phyloP scores from a whole-genome alignment of 1,139 yeast genomes.

The Pneumocystis sp. region DNA sequence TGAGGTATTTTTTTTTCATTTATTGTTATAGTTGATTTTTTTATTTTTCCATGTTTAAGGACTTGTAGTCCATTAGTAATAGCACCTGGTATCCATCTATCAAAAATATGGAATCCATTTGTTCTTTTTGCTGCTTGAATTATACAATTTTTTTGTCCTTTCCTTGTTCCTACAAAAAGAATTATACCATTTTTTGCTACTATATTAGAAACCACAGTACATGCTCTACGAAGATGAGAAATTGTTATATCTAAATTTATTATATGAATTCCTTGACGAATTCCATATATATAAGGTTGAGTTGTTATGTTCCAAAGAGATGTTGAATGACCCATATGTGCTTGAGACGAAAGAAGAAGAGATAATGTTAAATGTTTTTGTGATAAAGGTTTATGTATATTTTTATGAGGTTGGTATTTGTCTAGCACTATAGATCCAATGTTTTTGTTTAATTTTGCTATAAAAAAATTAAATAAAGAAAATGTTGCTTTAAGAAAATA shows the following conservation, averaged over 20 bases:
- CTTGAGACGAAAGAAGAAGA: slow-evolving; percentile 76
- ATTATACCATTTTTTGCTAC: slow-evolving; percentile 75
- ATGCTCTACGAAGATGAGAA: slow-evolving; percentile 59
- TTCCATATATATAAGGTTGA: slow-evolving; percentile 65
- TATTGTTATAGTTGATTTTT: slow-evolving; percentile 29
- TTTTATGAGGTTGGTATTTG: background rate
- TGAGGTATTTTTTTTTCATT: slow-evolving; percentile 4
- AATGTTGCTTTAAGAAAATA: background rate
- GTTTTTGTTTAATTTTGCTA: background rate
- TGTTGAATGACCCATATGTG: slow-evolving; percentile 83
- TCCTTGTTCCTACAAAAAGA: slow-evolving; percentile 69
- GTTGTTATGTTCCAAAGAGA: slow-evolving; percentile 52
- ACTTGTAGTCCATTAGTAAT: slow-evolving; percentile 73
- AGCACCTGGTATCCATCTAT: slow-evolving; percentile 92
- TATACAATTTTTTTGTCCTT: slow-evolving; percentile 60
- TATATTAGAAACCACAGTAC: slow-evolving; percentile 64
- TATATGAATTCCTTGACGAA: slow-evolving; percentile 73
- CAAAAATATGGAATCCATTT: slow-evolving; percentile 65
- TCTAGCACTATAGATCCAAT: background rate
- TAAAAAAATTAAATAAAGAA: background rate
- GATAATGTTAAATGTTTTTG: slow-evolving; percentile 31
- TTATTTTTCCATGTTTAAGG: slow-evolving; percentile 47
- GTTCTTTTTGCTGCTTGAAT: slow-evolving; percentile 67
- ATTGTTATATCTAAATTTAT: slow-evolving; percentile 80
- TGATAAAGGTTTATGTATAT: background rate